Evolutionary conservation across 768 basidiomycete genomes (phyloP).

Genomic region (Tremella yokohamensis): DNA sequence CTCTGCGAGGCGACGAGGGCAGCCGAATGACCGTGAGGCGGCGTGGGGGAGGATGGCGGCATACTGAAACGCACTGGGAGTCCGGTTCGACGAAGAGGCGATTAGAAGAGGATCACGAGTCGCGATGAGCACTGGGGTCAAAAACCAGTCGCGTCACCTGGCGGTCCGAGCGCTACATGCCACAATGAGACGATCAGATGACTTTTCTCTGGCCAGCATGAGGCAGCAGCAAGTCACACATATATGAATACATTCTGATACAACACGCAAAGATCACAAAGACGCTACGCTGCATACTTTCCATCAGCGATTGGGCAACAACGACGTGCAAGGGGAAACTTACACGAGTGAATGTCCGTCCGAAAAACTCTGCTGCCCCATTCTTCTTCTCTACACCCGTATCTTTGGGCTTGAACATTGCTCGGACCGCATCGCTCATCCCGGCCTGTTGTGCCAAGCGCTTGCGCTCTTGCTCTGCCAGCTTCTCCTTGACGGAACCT

Average conservation of each 20-base stretch:
- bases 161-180: not conserved
- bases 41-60: constrained; percentile 1
- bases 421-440: constrained; percentile 84
- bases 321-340: constrained; percentile 47
- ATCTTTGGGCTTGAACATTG: constrained; percentile 65
- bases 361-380: constrained; percentile 88
- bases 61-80: not conserved
- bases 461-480: constrained; percentile 77
- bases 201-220: constrained; percentile 3
- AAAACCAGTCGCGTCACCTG: not conserved
- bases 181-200: not conserved
- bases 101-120: too few relatives aligned
- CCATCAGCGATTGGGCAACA: not conserved
- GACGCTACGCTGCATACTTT: not conserved
- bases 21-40: not conserved
- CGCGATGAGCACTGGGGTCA: not conserved
- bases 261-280: not conserved
- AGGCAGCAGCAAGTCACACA: not conserved
- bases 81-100: not conserved
- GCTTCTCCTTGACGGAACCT: constrained; percentile 62
- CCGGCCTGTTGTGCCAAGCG: constrained; percentile 60
- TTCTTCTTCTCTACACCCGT: constrained; percentile 53
- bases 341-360: constrained; percentile 86
- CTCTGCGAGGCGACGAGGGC: constrained; percentile 3
- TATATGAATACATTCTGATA: not conserved